A percentile compares a stretch with the other conserved stretches of the same genome.
Evolutionary conservation across 2,329 filamentous ascomycete genomes (phyloP).

Genomic region (Neoarthrinium moseri): DNA sequence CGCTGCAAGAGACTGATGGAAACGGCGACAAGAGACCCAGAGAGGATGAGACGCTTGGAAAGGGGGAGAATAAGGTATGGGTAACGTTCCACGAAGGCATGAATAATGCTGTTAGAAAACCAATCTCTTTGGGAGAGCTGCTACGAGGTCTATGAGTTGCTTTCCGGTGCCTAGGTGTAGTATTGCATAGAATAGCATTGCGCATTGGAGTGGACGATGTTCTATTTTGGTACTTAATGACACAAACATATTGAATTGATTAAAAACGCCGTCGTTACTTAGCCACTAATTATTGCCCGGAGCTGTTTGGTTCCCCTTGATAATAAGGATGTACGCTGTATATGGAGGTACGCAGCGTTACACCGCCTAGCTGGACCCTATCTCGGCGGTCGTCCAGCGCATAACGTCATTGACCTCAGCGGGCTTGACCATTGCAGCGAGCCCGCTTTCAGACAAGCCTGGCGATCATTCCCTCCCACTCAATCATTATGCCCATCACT

Average conservation of each 20-base stretch:
- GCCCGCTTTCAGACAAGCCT: too few relatives aligned
- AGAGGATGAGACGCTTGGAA: conserved; percentile 19
- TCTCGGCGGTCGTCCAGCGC: too few relatives aligned
- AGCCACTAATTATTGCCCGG: too few relatives aligned
- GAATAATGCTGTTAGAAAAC: conserved; percentile 76
- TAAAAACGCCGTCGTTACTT: too few relatives aligned
- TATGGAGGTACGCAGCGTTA: too few relatives aligned
- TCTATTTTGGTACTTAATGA: not conserved
- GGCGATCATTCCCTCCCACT: too few relatives aligned
- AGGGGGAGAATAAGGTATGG: conserved; percentile 62
- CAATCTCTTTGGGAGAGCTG: conserved; percentile 68
- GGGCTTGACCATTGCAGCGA: too few relatives aligned
- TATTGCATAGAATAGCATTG: not conserved
- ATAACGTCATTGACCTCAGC: too few relatives aligned
- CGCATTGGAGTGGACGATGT: not conserved
- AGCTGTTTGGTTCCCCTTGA: too few relatives aligned
- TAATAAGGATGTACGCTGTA: too few relatives aligned
- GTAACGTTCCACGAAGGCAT: conserved; percentile 76
- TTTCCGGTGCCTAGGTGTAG: not conserved
- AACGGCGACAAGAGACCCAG: conserved; percentile 26
- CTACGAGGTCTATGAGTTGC: conserved; percentile 50
- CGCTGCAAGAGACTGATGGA: conserved; percentile 35
- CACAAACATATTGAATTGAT: not conserved
- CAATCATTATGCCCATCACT: too few relatives aligned
- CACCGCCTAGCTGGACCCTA: too few relatives aligned